Evolutionary conservation across 768 basidiomycete species (phyloP).

Genomic region (Lyophyllum semitale): DNA sequence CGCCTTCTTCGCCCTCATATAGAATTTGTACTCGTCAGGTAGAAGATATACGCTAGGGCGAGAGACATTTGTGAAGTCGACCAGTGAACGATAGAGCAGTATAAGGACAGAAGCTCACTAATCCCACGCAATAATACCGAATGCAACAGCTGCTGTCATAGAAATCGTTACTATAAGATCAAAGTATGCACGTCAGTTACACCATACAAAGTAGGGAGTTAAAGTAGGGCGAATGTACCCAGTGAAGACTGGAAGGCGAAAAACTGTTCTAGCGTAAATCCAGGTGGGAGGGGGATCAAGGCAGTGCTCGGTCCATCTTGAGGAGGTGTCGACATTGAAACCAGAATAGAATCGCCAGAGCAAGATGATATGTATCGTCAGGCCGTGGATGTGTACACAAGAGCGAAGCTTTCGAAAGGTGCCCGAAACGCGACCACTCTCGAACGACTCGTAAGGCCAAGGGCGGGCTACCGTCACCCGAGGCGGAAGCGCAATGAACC

Average conservation of each 20-base stretch:
- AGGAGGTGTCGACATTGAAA: neutral
- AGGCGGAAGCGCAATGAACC: no score
- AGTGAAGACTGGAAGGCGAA: constrained; percentile 10
- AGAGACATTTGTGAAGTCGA: neutral
- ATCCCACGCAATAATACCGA: constrained; percentile 15
- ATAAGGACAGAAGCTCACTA: neutral
- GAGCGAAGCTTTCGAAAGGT: neutral
- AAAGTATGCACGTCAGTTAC: no score
- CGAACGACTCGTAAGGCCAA: neutral
- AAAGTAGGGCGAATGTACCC: neutral
- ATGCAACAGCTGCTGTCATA: constrained; percentile 14
- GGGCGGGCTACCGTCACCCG: neutral
- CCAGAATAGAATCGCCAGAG: neutral
- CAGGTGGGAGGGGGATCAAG: constrained; percentile 12
- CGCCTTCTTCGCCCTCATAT: constrained; percentile 4
- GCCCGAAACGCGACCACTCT: neutral
- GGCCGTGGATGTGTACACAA: neutral
- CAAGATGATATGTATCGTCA: no score
- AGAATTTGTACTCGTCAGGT: constrained; percentile 15
- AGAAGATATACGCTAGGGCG: constrained; percentile 11
- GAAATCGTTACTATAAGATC: constrained; percentile 7
- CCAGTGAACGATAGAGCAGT: neutral
- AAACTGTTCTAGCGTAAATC: constrained; percentile 12
- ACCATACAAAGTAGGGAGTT: neutral
- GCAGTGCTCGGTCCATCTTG: constrained; percentile 1